Evolutionary conservation across 1,284 basidiomycete genomes (phyloP).

Genomic region (Ganoderma boninense): DNA sequence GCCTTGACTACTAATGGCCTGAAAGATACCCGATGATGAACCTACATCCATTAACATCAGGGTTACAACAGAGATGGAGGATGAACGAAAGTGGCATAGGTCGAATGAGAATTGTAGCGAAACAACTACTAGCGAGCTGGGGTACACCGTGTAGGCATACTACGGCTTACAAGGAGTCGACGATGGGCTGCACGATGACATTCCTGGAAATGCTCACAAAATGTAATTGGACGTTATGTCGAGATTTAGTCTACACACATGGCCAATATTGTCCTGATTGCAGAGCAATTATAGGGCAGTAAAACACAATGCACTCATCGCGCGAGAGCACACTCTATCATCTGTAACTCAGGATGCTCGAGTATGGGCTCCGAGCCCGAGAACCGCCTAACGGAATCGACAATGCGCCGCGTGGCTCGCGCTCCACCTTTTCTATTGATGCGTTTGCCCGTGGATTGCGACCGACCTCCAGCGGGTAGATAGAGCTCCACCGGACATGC

Average conservation of each 20-base stretch:
- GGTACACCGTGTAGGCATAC: not conserved
- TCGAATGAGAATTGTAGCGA: not conserved
- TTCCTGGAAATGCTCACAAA: too few relatives aligned
- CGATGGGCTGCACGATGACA: too few relatives aligned
- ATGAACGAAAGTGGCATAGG: not conserved
- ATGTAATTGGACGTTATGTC: too few relatives aligned
- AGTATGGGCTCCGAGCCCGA: not conserved
- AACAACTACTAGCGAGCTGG: not conserved
- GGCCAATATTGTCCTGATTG: too few relatives aligned
- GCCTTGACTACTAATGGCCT: not conserved
- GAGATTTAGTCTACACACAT: too few relatives aligned
- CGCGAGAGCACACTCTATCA: too few relatives aligned
- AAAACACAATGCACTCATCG: too few relatives aligned
- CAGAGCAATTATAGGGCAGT: too few relatives aligned
- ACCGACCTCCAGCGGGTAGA: too few relatives aligned
- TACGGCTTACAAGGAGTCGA: too few relatives aligned
- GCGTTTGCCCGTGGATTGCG: too few relatives aligned
- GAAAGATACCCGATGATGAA: not conserved
- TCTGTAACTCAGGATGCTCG: not conserved
- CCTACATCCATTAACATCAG: not conserved
- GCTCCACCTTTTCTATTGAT: not conserved
- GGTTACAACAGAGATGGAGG: not conserved
- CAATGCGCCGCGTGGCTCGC: not conserved
- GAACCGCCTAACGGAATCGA: not conserved
- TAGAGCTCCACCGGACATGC: not conserved